These are phyloP conservation scores for Chrysoporthe cubensis DNA, from an alignment of 2,329 filamentous ascomycete species.

Conservation along the genomic window DNA sequence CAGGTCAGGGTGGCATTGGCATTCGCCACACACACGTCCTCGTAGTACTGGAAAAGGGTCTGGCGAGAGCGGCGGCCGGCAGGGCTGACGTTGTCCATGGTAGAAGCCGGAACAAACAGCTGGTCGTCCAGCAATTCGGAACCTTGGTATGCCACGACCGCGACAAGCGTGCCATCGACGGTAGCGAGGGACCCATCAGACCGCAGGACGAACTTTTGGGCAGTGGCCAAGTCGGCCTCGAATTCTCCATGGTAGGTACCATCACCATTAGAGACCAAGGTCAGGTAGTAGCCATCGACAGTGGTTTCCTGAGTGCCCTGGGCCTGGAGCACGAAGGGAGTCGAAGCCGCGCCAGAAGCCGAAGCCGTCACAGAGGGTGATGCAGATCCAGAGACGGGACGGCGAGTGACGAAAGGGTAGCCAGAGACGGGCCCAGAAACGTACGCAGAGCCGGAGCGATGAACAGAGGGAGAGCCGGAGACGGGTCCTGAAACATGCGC, in stretches of 20 bases:
- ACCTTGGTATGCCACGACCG: not conserved
- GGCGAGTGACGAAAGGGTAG: not conserved
- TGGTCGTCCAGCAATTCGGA: not conserved
- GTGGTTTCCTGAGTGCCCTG: not conserved
- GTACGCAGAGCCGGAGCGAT: not conserved
- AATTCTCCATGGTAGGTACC: constrained; percentile 1
- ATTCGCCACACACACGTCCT: not conserved
- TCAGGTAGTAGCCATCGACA: not conserved
- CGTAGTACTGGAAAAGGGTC: not conserved
- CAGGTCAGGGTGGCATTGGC: not conserved
- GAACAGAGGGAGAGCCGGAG: not conserved
- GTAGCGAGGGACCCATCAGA: not conserved
- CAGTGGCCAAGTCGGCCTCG: not conserved
- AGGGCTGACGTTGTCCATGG: not conserved
- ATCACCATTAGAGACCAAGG: not conserved
- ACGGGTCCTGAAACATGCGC: not conserved
- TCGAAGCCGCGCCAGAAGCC: not conserved
- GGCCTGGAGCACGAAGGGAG: not conserved
- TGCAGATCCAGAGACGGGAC: not conserved
- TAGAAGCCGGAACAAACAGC: not conserved
- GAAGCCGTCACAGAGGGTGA: not conserved
- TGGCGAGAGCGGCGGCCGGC: not conserved
- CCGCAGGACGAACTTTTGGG: not conserved
- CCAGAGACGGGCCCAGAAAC: not conserved
- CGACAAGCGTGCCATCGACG: not conserved